Base-by-base conservation (phyloP, 164 flowering plant species). In the Vitis rupestris region DNA sequence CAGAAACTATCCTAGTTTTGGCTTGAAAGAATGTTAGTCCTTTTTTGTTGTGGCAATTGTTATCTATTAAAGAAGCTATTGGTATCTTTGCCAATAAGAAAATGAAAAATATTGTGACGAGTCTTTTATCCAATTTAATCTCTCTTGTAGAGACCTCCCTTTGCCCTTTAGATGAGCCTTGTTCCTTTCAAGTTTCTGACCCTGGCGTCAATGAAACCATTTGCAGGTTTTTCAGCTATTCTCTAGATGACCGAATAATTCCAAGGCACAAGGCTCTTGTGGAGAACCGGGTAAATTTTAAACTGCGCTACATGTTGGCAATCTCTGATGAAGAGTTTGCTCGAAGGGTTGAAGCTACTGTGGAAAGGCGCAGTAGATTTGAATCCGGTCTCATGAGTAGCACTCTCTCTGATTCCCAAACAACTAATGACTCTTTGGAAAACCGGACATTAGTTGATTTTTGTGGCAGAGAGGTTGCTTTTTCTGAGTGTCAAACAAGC, bases 161-260 rank as follows among this genome's bases (percentile, higher is more conserved):
- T 9, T 55, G 23, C 55, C 47, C 12, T 23, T 50, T 31, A 11
- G n/a, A 49, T 59, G 4, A 19, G 50, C 59, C 2, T 15, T 48
- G 17, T 50, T 53, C 31, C 13, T 19, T 16, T 23, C 27, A 23
- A n/a, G 27, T 47, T 10, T 9, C 61, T 68, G 30, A 69, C 51
- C 50, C 61, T 68, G 30, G 66, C 30, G 23, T 15, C 14, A 8
- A n/a, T 55, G 61, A 27, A 70, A 59, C 19, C 61, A 1, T 31
- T 58, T 72, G 63, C 90, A 94, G 94, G 87, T 94, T 86, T 73
- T 88, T 94, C 80, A 94, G 98, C 80, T 92, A 94, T 77, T 92
- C 97, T 56, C 87, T 94, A 47, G 98, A 92, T 0, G 86, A 72
- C 10, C 80, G 90, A 62, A 91, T 94, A 74, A 83, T 90, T 66